Percentiles rank a stretch among this genome's conserved stretches.
Conservation (phyloP, 2,329 filamentous ascomycete species). For the Ploettnerulaceae sp. region DNA sequence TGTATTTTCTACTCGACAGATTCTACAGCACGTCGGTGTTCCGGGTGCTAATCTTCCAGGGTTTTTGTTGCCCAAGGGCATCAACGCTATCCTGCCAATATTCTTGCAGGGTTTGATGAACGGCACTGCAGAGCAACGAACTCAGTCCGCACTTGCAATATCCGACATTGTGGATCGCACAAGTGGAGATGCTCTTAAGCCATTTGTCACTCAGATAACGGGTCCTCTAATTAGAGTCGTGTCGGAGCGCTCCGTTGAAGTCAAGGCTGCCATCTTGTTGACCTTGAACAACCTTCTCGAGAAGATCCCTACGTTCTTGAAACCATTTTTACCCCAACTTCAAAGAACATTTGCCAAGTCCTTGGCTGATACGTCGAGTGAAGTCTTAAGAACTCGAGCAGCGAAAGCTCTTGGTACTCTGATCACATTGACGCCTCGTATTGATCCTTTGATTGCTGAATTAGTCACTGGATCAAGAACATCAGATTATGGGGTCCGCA, state of each 20-base stretch:
- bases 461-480: slow-evolving; percentile 96
- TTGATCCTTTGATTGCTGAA: slow-evolving; percentile 89
- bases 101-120: slow-evolving; percentile 98
- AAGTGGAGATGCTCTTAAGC: slow-evolving; percentile 79
- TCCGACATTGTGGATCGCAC: slow-evolving; percentile 95
- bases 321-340: slow-evolving; percentile 93
- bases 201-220: slow-evolving; percentile 95
- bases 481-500: slow-evolving; percentile 76
- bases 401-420: slow-evolving; percentile 91
- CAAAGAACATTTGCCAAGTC: slow-evolving; percentile 97
- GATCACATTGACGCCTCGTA: slow-evolving; percentile 90
- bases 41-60: slow-evolving; percentile 79
- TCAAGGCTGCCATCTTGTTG: slow-evolving; percentile 89
- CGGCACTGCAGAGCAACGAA: slow-evolving; percentile 85
- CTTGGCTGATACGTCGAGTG: slow-evolving; percentile 87
- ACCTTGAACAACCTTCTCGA: slow-evolving; percentile 93
- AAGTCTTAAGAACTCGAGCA: slow-evolving; percentile 78
- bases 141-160: slow-evolving; percentile 85
- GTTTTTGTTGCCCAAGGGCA: slow-evolving; percentile 91
- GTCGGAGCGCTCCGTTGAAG: slow-evolving; percentile 90
- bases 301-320: slow-evolving; percentile 92
- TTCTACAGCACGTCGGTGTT: slow-evolving; percentile 83
- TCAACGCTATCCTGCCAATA: slow-evolving; percentile 92
- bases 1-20: slow-evolving; percentile 79
- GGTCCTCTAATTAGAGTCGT: slow-evolving; percentile 97